These are phyloP conservation scores for Collybia sordida DNA, from an alignment of 768 basidiomycete species.

Conservation along the genomic window DNA sequence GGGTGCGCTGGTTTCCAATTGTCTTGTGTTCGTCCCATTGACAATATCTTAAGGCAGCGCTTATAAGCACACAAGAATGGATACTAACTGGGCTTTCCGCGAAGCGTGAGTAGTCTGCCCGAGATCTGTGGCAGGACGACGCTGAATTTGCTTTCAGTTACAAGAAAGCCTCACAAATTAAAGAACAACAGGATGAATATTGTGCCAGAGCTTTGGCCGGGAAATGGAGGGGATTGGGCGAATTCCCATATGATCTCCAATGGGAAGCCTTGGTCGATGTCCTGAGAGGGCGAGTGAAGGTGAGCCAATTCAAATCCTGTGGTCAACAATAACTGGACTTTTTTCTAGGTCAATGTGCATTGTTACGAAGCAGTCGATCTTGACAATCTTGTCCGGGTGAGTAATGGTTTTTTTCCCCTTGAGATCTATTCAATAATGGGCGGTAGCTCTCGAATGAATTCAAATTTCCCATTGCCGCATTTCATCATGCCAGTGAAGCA, in stretches of 20 bases:
- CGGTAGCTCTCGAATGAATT: conserved; percentile 79
- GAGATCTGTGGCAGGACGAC: conserved; percentile 12
- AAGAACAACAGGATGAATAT: conserved; percentile 66
- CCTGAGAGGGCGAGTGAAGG: conserved; percentile 75
- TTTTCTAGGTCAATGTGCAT: conserved; percentile 47
- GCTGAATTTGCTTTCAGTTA: conserved; percentile 37
- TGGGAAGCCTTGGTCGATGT: conserved; percentile 83
- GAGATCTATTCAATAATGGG: neutral
- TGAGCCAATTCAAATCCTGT: conserved; percentile 15
- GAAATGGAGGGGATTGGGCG: conserved; percentile 48
- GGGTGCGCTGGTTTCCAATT: conserved; percentile 30
- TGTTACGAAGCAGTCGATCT: conserved; percentile 68
- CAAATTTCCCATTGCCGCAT: conserved; percentile 72
- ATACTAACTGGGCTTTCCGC: conserved; percentile 68
- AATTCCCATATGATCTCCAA: conserved; percentile 69
- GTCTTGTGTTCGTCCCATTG: conserved; percentile 2
- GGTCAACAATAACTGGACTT: neutral
- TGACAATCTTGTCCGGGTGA: conserved; percentile 66
- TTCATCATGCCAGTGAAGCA: conserved; percentile 81
- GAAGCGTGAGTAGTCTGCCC: conserved; percentile 43
- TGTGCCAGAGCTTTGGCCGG: conserved; percentile 50
- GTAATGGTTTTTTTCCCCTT: conserved; percentile 16
- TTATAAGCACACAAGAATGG: conserved; percentile 61
- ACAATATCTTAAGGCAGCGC: conserved; percentile 23
- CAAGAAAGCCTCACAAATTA: conserved; percentile 64